A percentile compares a stretch with the other conserved stretches of the same genome.
phyloP scores from a whole-genome alignment of 768 basidiomycete genomes.

The Boletus bicolor region DNA sequence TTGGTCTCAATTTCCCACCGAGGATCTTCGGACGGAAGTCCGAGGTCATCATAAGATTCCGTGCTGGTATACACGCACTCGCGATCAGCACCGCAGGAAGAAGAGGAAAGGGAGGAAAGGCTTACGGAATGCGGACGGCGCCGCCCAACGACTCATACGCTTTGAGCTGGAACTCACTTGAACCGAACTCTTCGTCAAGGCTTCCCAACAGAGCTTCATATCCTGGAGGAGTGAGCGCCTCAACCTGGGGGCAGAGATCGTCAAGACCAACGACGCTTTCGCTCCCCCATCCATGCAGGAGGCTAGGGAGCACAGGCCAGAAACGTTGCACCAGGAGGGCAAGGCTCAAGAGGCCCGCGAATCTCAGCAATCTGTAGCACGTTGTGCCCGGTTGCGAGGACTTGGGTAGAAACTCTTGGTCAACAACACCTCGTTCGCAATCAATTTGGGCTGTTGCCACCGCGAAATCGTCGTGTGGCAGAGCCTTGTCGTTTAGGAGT shows the following conservation, averaged over 20 bases:
- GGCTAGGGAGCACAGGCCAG: background rate
- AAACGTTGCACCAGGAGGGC: conserved; percentile 1
- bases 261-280: background rate
- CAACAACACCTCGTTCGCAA: conserved; percentile 5
- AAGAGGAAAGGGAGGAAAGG: background rate
- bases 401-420: background rate
- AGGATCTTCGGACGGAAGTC: conserved; percentile 44
- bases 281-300: background rate
- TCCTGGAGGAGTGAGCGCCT: conserved; percentile 10
- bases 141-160: conserved; percentile 35
- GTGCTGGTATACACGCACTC: conserved; percentile 37
- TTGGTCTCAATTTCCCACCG: conserved; percentile 35
- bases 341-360: conserved; percentile 11
- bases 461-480: background rate
- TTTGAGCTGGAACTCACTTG: conserved; percentile 26
- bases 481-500: background rate
- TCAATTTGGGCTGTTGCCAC: conserved; percentile 7
- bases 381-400: background rate
- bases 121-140: conserved; percentile 35
- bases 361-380: background rate
- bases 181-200: conserved; percentile 26
- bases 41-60: conserved; percentile 51
- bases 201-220: conserved; percentile 18
- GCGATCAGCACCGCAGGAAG: background rate
- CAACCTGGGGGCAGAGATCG: conserved; percentile 28